Percentiles rank a stretch among this genome's conserved stretches.
These are phyloP conservation scores for Waltergamsia citrina DNA, from an alignment of 2,329 filamentous ascomycete genomes.

Conservation along the genomic window DNA sequence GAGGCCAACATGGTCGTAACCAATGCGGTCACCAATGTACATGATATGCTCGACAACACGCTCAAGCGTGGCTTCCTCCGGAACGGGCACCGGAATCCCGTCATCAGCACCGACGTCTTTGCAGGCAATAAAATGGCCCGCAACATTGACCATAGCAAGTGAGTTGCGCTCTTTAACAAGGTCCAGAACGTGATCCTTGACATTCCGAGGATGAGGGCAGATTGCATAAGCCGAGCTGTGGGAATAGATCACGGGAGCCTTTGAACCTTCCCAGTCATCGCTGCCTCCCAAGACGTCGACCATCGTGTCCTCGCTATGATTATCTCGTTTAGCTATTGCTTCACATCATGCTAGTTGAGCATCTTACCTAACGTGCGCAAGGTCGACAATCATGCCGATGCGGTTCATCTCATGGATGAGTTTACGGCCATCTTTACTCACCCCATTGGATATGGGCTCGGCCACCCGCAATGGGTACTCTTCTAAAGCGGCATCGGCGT, in stretches of 20 bases:
- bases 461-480: slow-evolving; percentile 40
- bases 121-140: slow-evolving; percentile 75
- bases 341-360: background rate
- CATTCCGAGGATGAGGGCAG: slow-evolving; percentile 85
- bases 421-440: slow-evolving; percentile 59
- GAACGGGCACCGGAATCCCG: slow-evolving; percentile 59
- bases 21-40: slow-evolving; percentile 74
- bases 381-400: slow-evolving; percentile 86
- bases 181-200: slow-evolving; percentile 72
- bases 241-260: slow-evolving; percentile 79
- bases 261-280: slow-evolving; percentile 58
- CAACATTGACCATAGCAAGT: slow-evolving; percentile 87
- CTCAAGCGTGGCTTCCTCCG: slow-evolving; percentile 60
- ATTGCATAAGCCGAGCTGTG: slow-evolving; percentile 75
- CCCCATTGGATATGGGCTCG: slow-evolving; percentile 57
- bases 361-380: slow-evolving; percentile 54
- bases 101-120: slow-evolving; percentile 44
- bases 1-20: slow-evolving; percentile 79
- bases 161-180: slow-evolving; percentile 65
- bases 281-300: slow-evolving; percentile 63
- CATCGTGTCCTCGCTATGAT: slow-evolving; percentile 64
- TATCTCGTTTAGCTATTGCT: slow-evolving; percentile 10
- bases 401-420: slow-evolving; percentile 88
- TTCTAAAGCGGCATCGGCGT: slow-evolving; percentile 72
- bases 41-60: slow-evolving; percentile 75